Percentiles rank a stretch among this genome's conserved stretches.
Conservation (phyloP, 2,329 filamentous ascomycete genomes). For the Nemania bipapillata region DNA sequence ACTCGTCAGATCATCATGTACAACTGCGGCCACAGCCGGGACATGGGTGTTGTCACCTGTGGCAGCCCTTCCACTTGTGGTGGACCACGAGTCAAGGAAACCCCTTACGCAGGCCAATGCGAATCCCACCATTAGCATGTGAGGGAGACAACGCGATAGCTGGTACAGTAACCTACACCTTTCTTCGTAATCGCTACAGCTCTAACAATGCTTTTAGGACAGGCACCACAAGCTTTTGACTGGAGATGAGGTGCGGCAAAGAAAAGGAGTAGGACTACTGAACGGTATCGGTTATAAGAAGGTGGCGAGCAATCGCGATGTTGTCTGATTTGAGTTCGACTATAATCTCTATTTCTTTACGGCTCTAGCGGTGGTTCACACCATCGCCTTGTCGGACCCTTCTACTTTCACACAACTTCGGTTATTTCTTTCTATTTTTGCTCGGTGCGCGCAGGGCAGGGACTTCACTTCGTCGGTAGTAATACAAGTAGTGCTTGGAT, state of each 20-base stretch:
- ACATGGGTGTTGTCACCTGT: conserved; percentile 31
- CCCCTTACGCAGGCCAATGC: conserved; percentile 25
- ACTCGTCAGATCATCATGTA: conserved; percentile 41
- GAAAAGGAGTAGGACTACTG: conserved; percentile 28
- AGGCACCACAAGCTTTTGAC: conserved; percentile 13
- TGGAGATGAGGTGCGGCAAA: conserved; percentile 8
- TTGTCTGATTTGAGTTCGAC: conserved; percentile 36
- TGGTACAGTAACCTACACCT: conserved; percentile 7
- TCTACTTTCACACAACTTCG: conserved; percentile 17
- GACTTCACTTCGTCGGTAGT: conserved; percentile 33
- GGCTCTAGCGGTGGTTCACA: conserved; percentile 33
- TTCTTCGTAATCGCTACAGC: not conserved
- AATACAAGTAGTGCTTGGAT: conserved; percentile 28
- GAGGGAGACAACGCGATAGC: not conserved
- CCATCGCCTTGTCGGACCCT: conserved; percentile 25
- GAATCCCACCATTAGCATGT: conserved; percentile 16
- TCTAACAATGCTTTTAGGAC: conserved; percentile 22
- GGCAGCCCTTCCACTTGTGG: conserved; percentile 29
- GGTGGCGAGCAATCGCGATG: conserved; percentile 48
- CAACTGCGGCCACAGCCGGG: conserved; percentile 41
- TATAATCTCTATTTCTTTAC: conserved; percentile 30
- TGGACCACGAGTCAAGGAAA: conserved; percentile 16
- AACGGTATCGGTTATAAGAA: conserved; percentile 41
- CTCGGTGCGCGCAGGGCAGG: conserved; percentile 24
- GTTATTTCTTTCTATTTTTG: conserved; percentile 24